Evolutionary conservation across 2,329 filamentous ascomycete genomes (phyloP).

Genomic region (Sarocladiaceae sp.): DNA sequence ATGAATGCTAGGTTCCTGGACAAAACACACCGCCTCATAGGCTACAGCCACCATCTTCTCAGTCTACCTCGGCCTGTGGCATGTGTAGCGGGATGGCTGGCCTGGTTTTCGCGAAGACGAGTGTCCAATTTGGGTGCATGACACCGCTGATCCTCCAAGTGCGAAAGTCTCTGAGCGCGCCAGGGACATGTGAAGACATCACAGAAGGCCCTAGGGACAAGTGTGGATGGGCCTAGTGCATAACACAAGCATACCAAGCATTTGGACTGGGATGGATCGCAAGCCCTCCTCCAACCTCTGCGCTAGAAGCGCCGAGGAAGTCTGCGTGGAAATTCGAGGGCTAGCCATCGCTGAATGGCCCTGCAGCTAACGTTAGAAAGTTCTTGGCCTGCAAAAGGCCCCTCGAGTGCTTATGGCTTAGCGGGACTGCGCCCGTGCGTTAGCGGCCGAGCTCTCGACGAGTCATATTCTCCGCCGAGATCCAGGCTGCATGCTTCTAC

Average conservation of each 20-base stretch:
- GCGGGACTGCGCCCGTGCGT: not conserved
- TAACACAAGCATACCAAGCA: conserved; percentile 8
- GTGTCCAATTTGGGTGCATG: not conserved
- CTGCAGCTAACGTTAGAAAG: not conserved
- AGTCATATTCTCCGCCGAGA: conserved; percentile 1
- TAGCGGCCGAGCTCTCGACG: not conserved
- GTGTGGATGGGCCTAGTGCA: not conserved
- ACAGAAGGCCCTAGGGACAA: not conserved
- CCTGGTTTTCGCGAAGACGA: not conserved
- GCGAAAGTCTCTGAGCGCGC: too few species aligned
- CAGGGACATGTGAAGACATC: not conserved
- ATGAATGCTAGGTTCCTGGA: too few species aligned
- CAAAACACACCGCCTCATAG: not conserved
- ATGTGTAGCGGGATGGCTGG: not conserved
- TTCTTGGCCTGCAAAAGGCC: conserved; percentile 9
- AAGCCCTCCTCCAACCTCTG: not conserved
- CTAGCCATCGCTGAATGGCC: not conserved
- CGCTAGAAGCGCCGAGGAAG: conserved; percentile 13
- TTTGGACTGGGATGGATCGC: not conserved
- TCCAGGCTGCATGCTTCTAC: not conserved
- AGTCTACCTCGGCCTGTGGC: not conserved
- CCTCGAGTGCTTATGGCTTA: conserved; percentile 1
- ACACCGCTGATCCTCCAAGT: not conserved
- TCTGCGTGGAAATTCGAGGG: conserved; percentile 9
- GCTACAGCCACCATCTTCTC: not conserved